Evolutionary conservation across 176 grass and related monocot genomes (phyloP), one percentile per base, ranked within the genome.

Genomic region (Hordeum marinum): DNA sequence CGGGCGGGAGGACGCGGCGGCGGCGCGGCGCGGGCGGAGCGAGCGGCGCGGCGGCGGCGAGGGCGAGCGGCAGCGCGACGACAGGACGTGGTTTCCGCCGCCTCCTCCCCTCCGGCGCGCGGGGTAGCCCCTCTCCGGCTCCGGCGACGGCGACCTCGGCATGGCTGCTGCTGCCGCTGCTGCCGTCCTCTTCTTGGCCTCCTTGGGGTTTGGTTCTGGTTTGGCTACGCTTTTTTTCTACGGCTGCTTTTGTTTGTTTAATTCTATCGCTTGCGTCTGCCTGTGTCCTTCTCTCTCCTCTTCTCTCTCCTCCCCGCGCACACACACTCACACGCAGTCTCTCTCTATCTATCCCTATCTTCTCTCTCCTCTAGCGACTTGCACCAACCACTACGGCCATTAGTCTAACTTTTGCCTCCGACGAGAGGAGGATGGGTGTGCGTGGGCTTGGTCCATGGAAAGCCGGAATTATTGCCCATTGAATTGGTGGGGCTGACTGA

Each of bases 131-230:
- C 84, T 94, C 77, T 83, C 88, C 85, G 89, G 82, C 69, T 85
- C 68, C 80, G 92, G 40, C 72, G 92, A 41, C 83, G 84, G 21
- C 91, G 91, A 63, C 94, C 88, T 35, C 94, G 91, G 75, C 93
- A 89, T 88, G 82, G 86, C 69, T 87, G 84, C 81, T 81, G 90
- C 11, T 70, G 68, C n/a, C n/a, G n/a, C 42, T 74, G 87, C 76
- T 87, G 84, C 87, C 86, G 90, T 85, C 89, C 83, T 81, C 87
- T 73, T 78, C 88, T 86, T 82, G 77, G 46, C 82, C 72, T 86
- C 77, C 85, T 80, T 93, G 84, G 86, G 90, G 72, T 86, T 85
- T 87, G 85, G 57, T 70, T 87, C 20, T 46, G 18, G 63, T n/a
- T 82, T 78, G 42, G 14, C 77, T 68, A 77, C 34, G 84, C 36